Conservation (phyloP, 2,329 filamentous ascomycete genomes). For the Microcyclospora pomicola region DNA sequence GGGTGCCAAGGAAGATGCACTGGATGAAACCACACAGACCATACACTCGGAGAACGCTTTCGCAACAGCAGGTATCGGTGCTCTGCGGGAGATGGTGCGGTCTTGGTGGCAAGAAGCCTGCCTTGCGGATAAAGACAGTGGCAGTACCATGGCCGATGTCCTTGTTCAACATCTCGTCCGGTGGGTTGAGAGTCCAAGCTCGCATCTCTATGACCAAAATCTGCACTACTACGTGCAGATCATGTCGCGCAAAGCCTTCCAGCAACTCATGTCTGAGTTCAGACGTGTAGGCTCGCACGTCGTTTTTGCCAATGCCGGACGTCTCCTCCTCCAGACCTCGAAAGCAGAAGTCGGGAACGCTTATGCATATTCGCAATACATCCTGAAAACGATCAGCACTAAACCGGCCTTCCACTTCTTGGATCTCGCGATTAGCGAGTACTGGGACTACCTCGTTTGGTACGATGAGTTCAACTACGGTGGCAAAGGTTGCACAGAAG, state of each 20-base stretch:
- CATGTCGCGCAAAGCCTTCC: slow-evolving; percentile 94
- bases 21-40: slow-evolving; percentile 50
- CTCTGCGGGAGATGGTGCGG: slow-evolving; percentile 96
- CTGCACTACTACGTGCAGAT: slow-evolving; percentile 96
- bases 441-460: slow-evolving; percentile 98
- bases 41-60: slow-evolving; percentile 83
- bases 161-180: slow-evolving; percentile 95
- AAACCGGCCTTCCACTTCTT: slow-evolving; percentile 96
- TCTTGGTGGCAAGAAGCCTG: slow-evolving; percentile 89
- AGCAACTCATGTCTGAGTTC: slow-evolving; percentile 95
- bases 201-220: slow-evolving; percentile 87
- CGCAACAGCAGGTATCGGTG: slow-evolving; percentile 76
- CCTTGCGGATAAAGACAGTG: slow-evolving; percentile 41
- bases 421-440: slow-evolving; percentile 93
- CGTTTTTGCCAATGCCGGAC: slow-evolving; percentile 83
- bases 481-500: slow-evolving; percentile 76
- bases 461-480: slow-evolving; percentile 99
- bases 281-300: slow-evolving; percentile 87
- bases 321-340: slow-evolving; percentile 83
- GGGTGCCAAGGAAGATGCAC: slow-evolving; percentile 44
- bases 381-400: slow-evolving; percentile 89
- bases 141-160: slow-evolving; percentile 88
- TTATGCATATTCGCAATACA: slow-evolving; percentile 93
- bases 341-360: slow-evolving; percentile 96
- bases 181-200: slow-evolving; percentile 89